Percentiles rank a stretch among this genome's conserved stretches.
These are phyloP conservation scores for Cyclanthera cordifolia DNA, from an alignment of 306 rosid genomes.

Conservation along the genomic window DNA sequence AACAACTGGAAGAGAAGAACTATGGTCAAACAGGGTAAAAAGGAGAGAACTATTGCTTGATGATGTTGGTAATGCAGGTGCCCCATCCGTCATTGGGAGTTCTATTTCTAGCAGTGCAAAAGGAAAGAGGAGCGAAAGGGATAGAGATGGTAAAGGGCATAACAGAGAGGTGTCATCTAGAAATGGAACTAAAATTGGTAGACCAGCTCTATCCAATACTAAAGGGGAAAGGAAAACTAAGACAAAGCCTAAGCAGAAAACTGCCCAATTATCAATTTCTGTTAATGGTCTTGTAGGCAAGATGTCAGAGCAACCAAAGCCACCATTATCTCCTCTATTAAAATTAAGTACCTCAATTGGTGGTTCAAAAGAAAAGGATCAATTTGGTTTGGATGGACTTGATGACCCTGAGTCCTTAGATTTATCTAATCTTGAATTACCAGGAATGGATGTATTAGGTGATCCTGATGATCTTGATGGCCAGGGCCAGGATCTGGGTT, in stretches of 20 bases:
- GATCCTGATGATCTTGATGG: constrained; percentile 67
- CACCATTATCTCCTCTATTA: constrained; percentile 47
- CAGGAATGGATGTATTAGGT: constrained; percentile 86
- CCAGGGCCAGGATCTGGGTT: constrained; percentile 86
- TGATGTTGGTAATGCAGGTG: constrained; percentile 59
- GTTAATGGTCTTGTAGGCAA: constrained; percentile 85
- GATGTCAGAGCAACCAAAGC: constrained; percentile 68
- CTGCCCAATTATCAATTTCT: constrained; percentile 81
- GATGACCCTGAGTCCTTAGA: constrained; percentile 71
- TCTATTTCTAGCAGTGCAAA: constrained; percentile 80
- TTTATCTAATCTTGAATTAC: constrained; percentile 74
- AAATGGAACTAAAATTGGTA: constrained; percentile 80
- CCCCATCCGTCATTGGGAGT: constrained; percentile 54
- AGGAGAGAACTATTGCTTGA: constrained; percentile 92
- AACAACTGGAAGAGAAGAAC: constrained; percentile 55
- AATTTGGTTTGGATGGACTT: constrained; percentile 46
- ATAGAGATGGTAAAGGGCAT: constrained; percentile 93
- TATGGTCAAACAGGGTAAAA: constrained; percentile 81
- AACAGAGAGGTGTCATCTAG: constrained; percentile 72
- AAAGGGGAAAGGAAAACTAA: constrained; percentile 89
- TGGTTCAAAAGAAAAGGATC: constrained; percentile 54
- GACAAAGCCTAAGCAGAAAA: constrained; percentile 94
- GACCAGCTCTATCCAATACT: constrained; percentile 57
- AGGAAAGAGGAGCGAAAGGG: constrained; percentile 98
- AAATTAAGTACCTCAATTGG: constrained; percentile 40